Evolutionary conservation across 345 rosid species (phyloP).

Genomic region (Trapa bicornis): DNA sequence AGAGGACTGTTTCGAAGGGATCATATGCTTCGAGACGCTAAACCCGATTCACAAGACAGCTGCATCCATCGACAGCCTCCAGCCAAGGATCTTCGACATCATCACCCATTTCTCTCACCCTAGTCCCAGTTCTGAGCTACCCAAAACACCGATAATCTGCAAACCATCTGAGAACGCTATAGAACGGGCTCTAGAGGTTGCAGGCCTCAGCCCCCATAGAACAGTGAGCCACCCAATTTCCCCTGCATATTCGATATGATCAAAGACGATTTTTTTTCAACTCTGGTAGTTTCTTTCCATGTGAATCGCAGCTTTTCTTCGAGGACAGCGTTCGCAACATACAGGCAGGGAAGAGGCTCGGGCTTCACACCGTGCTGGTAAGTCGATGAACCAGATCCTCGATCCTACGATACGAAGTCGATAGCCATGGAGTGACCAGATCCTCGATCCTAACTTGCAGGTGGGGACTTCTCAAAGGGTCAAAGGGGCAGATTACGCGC

Average conservation of each 20-base stretch:
- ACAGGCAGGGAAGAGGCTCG: slow-evolving; percentile 64
- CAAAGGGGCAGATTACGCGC: slow-evolving; percentile 60
- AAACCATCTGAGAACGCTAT: slow-evolving; percentile 61
- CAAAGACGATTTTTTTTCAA: background rate
- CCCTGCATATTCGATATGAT: background rate
- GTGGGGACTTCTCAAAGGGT: slow-evolving; percentile 57
- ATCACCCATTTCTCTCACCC: slow-evolving; percentile 34
- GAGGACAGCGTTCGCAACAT: slow-evolving; percentile 78
- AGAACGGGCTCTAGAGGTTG: slow-evolving; percentile 43
- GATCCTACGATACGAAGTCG: too few species aligned
- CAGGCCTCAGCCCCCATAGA: slow-evolving; percentile 51
- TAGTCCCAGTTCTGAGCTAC: slow-evolving; percentile 24
- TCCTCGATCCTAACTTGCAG: slow-evolving; percentile 16
- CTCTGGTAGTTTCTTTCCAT: background rate
- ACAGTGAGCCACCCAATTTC: slow-evolving; percentile 34
- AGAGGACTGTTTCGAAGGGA: slow-evolving; percentile 88
- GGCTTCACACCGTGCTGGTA: slow-evolving; percentile 60
- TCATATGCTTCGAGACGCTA: slow-evolving; percentile 85
- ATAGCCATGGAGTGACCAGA: too few species aligned
- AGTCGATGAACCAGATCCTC: slow-evolving; percentile 8
- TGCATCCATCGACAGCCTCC: slow-evolving; percentile 18
- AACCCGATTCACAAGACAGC: slow-evolving; percentile 42
- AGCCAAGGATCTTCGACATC: slow-evolving; percentile 45
- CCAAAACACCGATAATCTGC: slow-evolving; percentile 65
- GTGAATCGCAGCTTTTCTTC: slow-evolving; percentile 49